Conservation (phyloP, 352 stramenopile genomes). For the Globisporangium nagaii region DNA sequence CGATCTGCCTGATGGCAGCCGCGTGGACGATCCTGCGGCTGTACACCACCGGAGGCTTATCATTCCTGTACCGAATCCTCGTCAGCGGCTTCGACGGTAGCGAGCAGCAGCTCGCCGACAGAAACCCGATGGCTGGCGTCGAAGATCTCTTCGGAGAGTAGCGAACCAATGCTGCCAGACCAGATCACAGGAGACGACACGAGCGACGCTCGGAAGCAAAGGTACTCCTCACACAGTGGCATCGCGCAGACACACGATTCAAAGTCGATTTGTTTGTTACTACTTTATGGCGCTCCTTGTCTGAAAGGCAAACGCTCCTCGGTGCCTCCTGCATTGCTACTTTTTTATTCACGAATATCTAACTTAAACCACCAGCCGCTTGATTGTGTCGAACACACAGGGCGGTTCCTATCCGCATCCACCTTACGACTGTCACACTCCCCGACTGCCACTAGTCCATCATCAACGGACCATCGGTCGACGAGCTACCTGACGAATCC, state of each 20-base stretch:
- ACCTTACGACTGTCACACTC: too few relatives aligned
- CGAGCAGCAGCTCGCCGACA: too few relatives aligned
- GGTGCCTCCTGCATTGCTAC: slow-evolving; percentile 5
- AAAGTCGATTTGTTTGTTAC: slow-evolving; percentile 3
- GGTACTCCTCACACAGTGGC: too few relatives aligned
- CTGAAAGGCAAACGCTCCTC: slow-evolving; percentile 2
- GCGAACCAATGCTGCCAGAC: too few relatives aligned
- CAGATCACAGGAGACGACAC: not conserved
- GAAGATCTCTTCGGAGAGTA: slow-evolving; percentile 13
- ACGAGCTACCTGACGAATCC: slow-evolving; percentile 23
- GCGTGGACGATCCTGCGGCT: slow-evolving; percentile 64
- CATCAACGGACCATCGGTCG: slow-evolving; percentile 23
- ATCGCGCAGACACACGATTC: not conserved
- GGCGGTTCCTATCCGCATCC: too few relatives aligned
- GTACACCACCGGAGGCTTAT: slow-evolving; percentile 62
- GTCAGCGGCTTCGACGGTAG: not conserved
- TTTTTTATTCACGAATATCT: slow-evolving; percentile 11
- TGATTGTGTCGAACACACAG: not conserved
- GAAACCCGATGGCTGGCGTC: not conserved
- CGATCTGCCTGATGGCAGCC: slow-evolving; percentile 49
- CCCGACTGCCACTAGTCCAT: slow-evolving; percentile 22
- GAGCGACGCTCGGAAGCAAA: too few relatives aligned
- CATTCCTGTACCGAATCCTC: slow-evolving; percentile 4
- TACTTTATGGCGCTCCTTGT: slow-evolving; percentile 6
- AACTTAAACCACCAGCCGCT: slow-evolving; percentile 4